Base-by-base conservation (phyloP, 805 yeast genomes). In the Schwanniomyces polymorphus region DNA sequence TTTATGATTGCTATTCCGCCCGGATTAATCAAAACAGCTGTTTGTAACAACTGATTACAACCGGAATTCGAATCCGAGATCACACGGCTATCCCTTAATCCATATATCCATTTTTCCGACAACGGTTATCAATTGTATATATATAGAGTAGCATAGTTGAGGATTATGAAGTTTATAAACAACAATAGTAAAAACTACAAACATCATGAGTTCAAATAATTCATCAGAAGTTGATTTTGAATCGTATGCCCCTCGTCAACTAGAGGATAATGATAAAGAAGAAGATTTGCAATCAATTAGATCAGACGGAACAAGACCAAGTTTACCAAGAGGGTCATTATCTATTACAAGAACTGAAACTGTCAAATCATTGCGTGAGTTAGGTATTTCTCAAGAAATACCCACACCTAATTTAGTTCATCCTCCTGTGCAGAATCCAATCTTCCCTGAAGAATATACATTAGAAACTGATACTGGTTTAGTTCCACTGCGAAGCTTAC, bases 381-480 rank as follows among this genome's bases (percentile, higher is more conserved):
- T 76, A 63, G 94, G 94, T 47, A 57, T 87, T 12, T 71, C 80
- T 5, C 65, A 76, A n/a, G 72, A 68, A 4, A 71, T 80, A 0
- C 83, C 88, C 4, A 59, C 70, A 25, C 78, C 81, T 0, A 88
- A 82, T 53, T 67, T 83, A 34, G 57, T 70, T 56, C 42, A 55
- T 26, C 74, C 76, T 3, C 72, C 73, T 33, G 74, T 79, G 21
- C 78, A 75, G 49, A 78, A 79, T 52, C 87, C 92, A 12, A 85
- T 90, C 29, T 91, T 91, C 75, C 97, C 97, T 7, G 97, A 91
- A 72, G 97, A 91, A 63, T 91, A 88, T 64, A 86, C 91, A 6
- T 54, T 91, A 65, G 97, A 91, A 72, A 91, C 97, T 0, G 78
- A 79, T 44, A 88, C 97, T 5, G 97, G 97, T 52, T 73, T 91